phyloP scores from a whole-genome alignment of 768 basidiomycete species.

The Astraeus odoratus region DNA sequence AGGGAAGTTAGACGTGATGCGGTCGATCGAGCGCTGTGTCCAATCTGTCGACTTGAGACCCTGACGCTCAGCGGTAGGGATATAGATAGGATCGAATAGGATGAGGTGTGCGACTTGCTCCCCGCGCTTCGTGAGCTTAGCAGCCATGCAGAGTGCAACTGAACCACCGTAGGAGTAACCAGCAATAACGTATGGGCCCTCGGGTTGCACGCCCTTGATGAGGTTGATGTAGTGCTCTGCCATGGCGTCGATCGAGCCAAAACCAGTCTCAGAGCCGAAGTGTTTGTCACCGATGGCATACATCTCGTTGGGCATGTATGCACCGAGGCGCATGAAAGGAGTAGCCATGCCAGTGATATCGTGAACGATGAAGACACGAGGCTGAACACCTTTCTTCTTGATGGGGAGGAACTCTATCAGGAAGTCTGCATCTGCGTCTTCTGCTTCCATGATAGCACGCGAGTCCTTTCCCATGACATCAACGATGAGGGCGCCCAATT shows the following conservation, averaged over 20 bases:
- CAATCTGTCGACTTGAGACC: constrained; percentile 25
- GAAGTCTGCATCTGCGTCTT: constrained; percentile 24
- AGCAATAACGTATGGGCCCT: constrained; percentile 20
- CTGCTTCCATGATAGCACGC: constrained; percentile 24
- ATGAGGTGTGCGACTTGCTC: constrained; percentile 20
- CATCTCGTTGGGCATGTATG: constrained; percentile 27
- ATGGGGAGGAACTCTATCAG: constrained; percentile 24
- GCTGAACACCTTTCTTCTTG: constrained; percentile 24
- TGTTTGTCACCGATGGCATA: constrained; percentile 28
- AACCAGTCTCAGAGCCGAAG: constrained; percentile 24
- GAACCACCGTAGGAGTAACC: constrained; percentile 26
- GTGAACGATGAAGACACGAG: constrained; percentile 24
- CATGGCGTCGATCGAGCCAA: constrained; percentile 24
- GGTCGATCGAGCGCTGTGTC: constrained; percentile 24
- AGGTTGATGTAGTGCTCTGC: constrained; percentile 27
- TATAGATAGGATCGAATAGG: constrained; percentile 26
- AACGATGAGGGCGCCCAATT: constrained; percentile 19
- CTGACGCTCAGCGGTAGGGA: constrained; percentile 21
- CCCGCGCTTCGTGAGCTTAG: constrained; percentile 18
- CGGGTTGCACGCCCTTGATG: constrained; percentile 18
- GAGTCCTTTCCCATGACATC: constrained; percentile 24
- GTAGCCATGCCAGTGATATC: constrained; percentile 28
- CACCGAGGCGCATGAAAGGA: constrained; percentile 26
- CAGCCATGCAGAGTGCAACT: constrained; percentile 23
- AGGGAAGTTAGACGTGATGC: constrained; percentile 25